These are phyloP conservation scores for Suillus fuscotomentosus DNA, from an alignment of 768 basidiomycete species.

Conservation along the genomic window DNA sequence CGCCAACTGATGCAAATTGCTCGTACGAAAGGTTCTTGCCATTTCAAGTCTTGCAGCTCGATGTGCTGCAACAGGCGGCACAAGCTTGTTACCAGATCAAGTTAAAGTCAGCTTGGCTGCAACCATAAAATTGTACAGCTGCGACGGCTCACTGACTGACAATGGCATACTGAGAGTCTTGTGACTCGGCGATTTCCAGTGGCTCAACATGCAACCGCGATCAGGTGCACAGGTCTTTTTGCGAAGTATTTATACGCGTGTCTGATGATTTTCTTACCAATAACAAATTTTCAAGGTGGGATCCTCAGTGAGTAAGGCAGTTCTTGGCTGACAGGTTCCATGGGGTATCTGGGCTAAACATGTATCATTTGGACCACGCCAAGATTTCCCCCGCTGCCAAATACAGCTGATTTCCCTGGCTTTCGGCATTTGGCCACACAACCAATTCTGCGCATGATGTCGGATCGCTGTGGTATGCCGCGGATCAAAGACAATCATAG, in stretches of 20 bases:
- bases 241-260: background rate
- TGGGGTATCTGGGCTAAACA: conserved; percentile 53
- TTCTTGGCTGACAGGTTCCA: background rate
- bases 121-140: conserved; percentile 30
- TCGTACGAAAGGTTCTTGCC: conserved; percentile 44
- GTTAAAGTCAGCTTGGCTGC: conserved; percentile 55
- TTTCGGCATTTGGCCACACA: conserved; percentile 40
- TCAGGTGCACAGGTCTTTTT: conserved; percentile 24
- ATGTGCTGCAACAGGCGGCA: conserved; percentile 38
- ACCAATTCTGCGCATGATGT: conserved; percentile 39
- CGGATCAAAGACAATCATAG: conserved; percentile 23
- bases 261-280: background rate
- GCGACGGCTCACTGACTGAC: conserved; percentile 29
- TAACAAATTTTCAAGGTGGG: conserved; percentile 32
- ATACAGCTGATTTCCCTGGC: conserved; percentile 32
- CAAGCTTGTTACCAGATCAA: conserved; percentile 36
- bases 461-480: conserved; percentile 35
- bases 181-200: conserved; percentile 43
- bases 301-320: background rate
- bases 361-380: conserved; percentile 46
- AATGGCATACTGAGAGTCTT: conserved; percentile 50
- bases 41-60: conserved; percentile 53
- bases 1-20: background rate
- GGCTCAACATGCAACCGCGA: conserved; percentile 44
- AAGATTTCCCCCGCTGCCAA: conserved; percentile 43